Percentiles rank a stretch among this genome's conserved stretches.
phyloP scores from a whole-genome alignment of 1,284 basidiomycete genomes.

The Porodaedalea pini region DNA sequence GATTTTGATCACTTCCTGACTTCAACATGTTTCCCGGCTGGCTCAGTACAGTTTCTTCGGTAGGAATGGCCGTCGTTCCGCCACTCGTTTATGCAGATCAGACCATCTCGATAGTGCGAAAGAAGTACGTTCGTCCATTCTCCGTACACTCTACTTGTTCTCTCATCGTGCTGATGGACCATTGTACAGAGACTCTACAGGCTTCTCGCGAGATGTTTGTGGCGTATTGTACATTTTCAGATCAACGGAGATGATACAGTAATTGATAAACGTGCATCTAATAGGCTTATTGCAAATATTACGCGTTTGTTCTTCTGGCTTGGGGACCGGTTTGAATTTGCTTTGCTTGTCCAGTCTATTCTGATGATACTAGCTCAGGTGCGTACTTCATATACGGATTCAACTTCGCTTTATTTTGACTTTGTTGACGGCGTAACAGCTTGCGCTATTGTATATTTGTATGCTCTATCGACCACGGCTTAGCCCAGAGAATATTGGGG shows the following conservation, averaged over 20 bases:
- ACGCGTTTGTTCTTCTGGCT: conserved; percentile 87
- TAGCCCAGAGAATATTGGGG: conserved; percentile 55
- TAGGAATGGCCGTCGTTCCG: conserved; percentile 72
- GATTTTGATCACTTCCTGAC: background rate
- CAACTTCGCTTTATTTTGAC: background rate
- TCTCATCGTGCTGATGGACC: conserved; percentile 23
- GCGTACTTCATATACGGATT: conserved; percentile 23
- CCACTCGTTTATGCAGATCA: conserved; percentile 81
- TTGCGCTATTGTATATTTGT: conserved; percentile 75
- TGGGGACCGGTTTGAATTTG: conserved; percentile 73
- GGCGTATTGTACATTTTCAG: conserved; percentile 58
- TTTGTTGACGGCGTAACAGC: conserved; percentile 35
- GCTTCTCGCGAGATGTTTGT: conserved; percentile 81
- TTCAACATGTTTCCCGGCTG: conserved; percentile 38
- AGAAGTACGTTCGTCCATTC: conserved; percentile 45
- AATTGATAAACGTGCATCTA: conserved; percentile 2
- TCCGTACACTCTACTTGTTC: conserved; percentile 15
- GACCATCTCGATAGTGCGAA: conserved; percentile 65
- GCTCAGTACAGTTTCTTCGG: conserved; percentile 54
- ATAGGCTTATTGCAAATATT: conserved; percentile 75
- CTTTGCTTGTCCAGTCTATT: conserved; percentile 73
- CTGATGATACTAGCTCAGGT: conserved; percentile 82
- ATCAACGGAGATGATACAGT: conserved; percentile 14
- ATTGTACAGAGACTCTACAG: conserved; percentile 66
- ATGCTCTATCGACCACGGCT: conserved; percentile 59